phyloP scores from a whole-genome alignment of 1,284 basidiomycete genomes.

The Cryptococcus sp. region DNA sequence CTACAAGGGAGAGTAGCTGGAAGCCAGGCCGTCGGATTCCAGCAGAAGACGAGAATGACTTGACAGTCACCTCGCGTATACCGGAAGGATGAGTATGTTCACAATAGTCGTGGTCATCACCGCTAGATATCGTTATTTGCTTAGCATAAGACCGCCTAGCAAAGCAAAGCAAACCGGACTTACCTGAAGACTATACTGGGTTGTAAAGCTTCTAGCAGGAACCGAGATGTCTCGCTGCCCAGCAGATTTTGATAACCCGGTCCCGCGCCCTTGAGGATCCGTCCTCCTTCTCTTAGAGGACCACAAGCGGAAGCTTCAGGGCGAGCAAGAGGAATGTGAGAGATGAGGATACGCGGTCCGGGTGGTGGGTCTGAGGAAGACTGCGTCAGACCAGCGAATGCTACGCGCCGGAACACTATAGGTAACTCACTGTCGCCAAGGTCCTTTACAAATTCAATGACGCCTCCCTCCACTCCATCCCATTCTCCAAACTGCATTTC shows the following conservation, averaged over 20 bases:
- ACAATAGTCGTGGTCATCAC: constrained; percentile 87
- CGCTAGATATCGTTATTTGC: constrained; percentile 56
- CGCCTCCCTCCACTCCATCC: constrained; percentile 61
- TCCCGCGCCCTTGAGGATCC: constrained; percentile 71
- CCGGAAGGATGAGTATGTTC: constrained; percentile 63
- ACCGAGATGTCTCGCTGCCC: constrained; percentile 68
- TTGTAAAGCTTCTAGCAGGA: constrained; percentile 65
- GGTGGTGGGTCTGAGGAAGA: constrained; percentile 33
- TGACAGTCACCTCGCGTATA: constrained; percentile 74
- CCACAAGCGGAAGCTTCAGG: constrained; percentile 72
- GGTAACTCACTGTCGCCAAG: constrained; percentile 58
- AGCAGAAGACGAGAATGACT: constrained; percentile 78
- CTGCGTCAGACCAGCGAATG: too few relatives aligned
- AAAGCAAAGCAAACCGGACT: constrained; percentile 25
- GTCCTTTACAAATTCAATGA: constrained; percentile 69
- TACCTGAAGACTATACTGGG: constrained; percentile 74
- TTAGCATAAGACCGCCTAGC: background rate
- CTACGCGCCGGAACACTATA: background rate
- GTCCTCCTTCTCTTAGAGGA: constrained; percentile 68
- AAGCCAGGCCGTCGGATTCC: constrained; percentile 77
- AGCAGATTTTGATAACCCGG: constrained; percentile 79
- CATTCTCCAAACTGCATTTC: constrained; percentile 60
- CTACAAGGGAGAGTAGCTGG: constrained; percentile 73
- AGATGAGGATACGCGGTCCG: constrained; percentile 68
- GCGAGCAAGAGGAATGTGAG: constrained; percentile 78